Conservation (phyloP, 441 rosid genomes). For the Jatropha podagrica region DNA sequence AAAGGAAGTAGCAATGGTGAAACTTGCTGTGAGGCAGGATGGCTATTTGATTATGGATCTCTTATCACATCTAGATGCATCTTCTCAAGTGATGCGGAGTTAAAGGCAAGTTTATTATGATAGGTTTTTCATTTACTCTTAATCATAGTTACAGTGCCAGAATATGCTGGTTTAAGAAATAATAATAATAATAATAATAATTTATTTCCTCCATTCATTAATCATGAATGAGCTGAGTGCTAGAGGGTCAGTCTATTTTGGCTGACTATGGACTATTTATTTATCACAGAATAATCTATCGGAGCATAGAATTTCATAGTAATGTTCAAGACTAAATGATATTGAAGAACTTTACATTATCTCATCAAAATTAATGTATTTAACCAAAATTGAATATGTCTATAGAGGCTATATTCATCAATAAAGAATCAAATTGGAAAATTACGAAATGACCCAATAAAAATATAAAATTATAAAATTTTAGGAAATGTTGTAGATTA, state of each 20-base stretch:
- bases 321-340: not conserved
- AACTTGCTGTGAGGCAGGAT: constrained; percentile 58
- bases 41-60: constrained; percentile 51
- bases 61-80: constrained; percentile 56
- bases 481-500: not conserved
- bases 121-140: not conserved
- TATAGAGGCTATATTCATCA: not conserved
- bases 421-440: not conserved
- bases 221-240: not conserved
- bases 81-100: constrained; percentile 49
- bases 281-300: not conserved
- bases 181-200: no score
- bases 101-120: constrained; percentile 41
- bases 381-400: not conserved
- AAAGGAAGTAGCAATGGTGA: constrained; percentile 43
- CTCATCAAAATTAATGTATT: not conserved
- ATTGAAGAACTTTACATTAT: not conserved
- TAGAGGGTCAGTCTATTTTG: not conserved
- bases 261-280: not conserved
- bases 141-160: not conserved
- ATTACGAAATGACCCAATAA: not conserved
- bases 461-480: not conserved
- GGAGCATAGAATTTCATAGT: not conserved
- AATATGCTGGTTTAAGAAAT: not conserved
- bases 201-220: no score